Base-by-base conservation (phyloP, 352 stramenopile genomes). In the Phytophthora palmivora region DNA sequence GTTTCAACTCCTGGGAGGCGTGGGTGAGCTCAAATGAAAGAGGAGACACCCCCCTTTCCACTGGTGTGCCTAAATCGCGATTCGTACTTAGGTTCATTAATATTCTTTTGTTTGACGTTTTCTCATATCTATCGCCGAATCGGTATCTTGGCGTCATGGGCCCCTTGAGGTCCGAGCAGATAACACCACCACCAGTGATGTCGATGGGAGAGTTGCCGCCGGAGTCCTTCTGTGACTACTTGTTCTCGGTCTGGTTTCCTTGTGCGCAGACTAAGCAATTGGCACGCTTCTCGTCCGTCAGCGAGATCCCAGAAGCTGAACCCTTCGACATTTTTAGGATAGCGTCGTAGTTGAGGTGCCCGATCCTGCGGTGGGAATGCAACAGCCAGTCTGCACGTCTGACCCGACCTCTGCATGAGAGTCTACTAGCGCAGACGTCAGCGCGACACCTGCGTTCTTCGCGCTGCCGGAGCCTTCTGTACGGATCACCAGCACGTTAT, bases 241-340 rank as follows among this genome's bases (percentile, higher is more conserved):
- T 1, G 19, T 61, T 67, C 48, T 67, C 63, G 6, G 42, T 54
- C 34, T 69, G 38, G 38, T 73, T 69, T 16, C 64, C 49, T 19
- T 60, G 44, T 1, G 57, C 49, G 21, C 56, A 72, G 11, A 51
- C 26, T 24, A 69, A 12, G 28, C 64, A 53, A n/a, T 56, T 63
- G 0, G 6, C 38, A 0, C 65, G 38, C 24, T 38, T 41, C 1
- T 52, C 0, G 15, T 67, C 50, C 4, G 58, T 52, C 10, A 61
- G 21, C 11, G 34, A 7, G 15, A 67, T 52, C n/a, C 58, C 58
- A 7, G 58, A 56, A 0, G 41, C 49, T 2, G 50, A 39, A 3
- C 61, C 49, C 24, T 39, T 56, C 1, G 48, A 16, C 5, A 66
- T 66, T 0, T 30, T 28, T 21, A 49, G 4, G 46, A 67, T 45